Conservation (phyloP, 2,329 filamentous ascomycete species). For the Calonectria hawksworthii region DNA sequence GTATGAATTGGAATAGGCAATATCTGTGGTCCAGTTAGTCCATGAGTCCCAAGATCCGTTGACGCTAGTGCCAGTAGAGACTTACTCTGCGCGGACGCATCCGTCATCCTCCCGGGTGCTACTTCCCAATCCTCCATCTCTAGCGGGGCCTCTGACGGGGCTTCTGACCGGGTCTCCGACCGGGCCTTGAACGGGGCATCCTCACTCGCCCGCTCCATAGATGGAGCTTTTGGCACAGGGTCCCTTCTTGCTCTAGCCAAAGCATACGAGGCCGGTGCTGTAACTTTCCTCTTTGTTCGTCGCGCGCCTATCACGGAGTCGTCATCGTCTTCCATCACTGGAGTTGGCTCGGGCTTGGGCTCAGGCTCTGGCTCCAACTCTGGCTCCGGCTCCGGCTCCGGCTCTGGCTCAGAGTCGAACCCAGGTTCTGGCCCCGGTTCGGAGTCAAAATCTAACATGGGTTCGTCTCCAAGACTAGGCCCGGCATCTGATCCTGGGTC, state of each 20-base stretch:
- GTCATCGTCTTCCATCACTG: background rate
- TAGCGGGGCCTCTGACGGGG: conserved; percentile 19
- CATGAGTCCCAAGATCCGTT: background rate
- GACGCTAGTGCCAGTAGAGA: conserved; percentile 7
- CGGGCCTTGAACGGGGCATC: background rate
- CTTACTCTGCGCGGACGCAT: conserved; percentile 54
- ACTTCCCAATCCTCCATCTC: conserved; percentile 62
- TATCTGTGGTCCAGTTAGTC: conserved; percentile 46
- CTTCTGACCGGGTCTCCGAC: background rate
- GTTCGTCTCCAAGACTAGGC: background rate
- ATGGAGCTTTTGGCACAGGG: background rate
- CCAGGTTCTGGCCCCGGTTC: background rate
- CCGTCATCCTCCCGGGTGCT: conserved; percentile 57
- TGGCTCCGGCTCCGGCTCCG: background rate
- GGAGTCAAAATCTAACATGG: background rate
- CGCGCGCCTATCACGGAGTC: background rate
- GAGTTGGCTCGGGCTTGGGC: background rate
- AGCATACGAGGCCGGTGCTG: conserved; percentile 4
- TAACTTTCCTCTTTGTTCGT: conserved; percentile 4
- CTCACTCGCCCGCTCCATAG: background rate
- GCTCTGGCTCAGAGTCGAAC: background rate
- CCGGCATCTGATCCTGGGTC: background rate
- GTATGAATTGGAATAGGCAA: conserved; percentile 61
- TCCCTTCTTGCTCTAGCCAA: background rate
- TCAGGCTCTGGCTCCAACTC: background rate